Conservation (phyloP, 1,139 yeast species). For the Lodderomyces metapsilosis region DNA sequence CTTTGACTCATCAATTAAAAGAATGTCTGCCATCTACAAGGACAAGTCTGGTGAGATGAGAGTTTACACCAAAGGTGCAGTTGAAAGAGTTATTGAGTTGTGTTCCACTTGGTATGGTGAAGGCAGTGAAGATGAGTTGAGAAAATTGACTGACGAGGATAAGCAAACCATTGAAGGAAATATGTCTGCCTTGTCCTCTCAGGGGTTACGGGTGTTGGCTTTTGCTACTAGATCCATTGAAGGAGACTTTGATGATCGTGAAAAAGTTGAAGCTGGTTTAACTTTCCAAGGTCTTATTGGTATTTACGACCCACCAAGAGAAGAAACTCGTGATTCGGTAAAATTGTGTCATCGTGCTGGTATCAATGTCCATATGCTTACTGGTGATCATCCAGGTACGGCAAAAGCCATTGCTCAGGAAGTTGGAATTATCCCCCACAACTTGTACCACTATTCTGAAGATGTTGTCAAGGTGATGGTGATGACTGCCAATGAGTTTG, state of each 20-base stretch:
- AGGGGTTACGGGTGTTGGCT: constrained; percentile 75
- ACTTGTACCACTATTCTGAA: constrained; percentile 59
- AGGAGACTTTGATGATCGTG: constrained; percentile 30
- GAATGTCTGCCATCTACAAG: constrained; percentile 67
- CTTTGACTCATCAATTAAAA: constrained; percentile 73
- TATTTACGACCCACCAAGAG: constrained; percentile 81
- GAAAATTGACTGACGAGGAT: constrained; percentile 41
- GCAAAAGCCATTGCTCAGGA: constrained; percentile 83
- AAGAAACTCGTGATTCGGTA: constrained; percentile 69
- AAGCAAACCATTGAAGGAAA: constrained; percentile 48
- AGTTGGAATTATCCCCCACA: constrained; percentile 78
- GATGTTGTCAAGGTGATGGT: constrained; percentile 68
- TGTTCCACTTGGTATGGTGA: constrained; percentile 56
- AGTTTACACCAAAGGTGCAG: constrained; percentile 76
- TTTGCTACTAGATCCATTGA: constrained; percentile 48
- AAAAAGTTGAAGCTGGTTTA: constrained; percentile 52
- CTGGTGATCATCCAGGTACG: constrained; percentile 85
- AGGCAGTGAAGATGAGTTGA: constrained; percentile 20
- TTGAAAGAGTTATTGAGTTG: constrained; percentile 62
- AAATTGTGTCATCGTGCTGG: constrained; percentile 73
- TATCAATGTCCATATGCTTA: constrained; percentile 79
- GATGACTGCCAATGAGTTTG: constrained; percentile 76
- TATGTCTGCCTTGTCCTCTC: constrained; percentile 61
- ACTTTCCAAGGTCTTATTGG: constrained; percentile 72
- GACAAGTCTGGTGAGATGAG: constrained; percentile 27